Evolutionary conservation across 2,329 filamentous ascomycete species (phyloP).

Genomic region (Paecilomyces fulvus): DNA sequence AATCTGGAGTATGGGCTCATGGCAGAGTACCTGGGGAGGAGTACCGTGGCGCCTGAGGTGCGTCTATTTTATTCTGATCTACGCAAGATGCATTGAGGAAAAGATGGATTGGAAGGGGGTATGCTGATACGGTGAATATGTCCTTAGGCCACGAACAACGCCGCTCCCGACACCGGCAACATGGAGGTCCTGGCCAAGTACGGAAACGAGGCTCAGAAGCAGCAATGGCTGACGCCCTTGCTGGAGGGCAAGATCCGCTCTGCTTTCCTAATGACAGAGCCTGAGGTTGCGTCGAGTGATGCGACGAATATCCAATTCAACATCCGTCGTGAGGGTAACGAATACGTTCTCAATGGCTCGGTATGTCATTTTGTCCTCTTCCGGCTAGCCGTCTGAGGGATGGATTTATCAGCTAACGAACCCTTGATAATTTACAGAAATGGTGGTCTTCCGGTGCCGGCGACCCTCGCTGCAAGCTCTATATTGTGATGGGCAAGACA

Average conservation of each 20-base stretch:
- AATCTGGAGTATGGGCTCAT: constrained; percentile 97
- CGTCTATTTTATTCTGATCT: constrained; percentile 11
- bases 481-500: constrained; percentile 94
- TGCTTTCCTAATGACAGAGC: constrained; percentile 91
- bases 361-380: constrained; percentile 38
- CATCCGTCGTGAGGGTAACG: constrained; percentile 73
- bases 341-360: constrained; percentile 84
- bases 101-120: neutral
- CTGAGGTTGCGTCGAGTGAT: constrained; percentile 78
- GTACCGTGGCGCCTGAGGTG: constrained; percentile 65
- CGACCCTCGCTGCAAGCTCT: constrained; percentile 83
- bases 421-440: constrained; percentile 54
- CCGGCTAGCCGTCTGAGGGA: neutral
- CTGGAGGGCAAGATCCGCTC: constrained; percentile 79
- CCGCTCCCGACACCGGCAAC: constrained; percentile 86
- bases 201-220: constrained; percentile 76
- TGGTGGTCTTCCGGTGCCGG: constrained; percentile 98
- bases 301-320: constrained; percentile 84
- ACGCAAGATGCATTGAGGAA: neutral
- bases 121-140: neutral
- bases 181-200: constrained; percentile 95
- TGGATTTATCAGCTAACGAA: constrained; percentile 11
- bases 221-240: constrained; percentile 70
- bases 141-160: constrained; percentile 68
- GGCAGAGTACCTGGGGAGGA: constrained; percentile 92